These are phyloP conservation scores for Arxiozyma telluris DNA, from an alignment of 1,139 yeast genomes.

Conservation along the genomic window DNA sequence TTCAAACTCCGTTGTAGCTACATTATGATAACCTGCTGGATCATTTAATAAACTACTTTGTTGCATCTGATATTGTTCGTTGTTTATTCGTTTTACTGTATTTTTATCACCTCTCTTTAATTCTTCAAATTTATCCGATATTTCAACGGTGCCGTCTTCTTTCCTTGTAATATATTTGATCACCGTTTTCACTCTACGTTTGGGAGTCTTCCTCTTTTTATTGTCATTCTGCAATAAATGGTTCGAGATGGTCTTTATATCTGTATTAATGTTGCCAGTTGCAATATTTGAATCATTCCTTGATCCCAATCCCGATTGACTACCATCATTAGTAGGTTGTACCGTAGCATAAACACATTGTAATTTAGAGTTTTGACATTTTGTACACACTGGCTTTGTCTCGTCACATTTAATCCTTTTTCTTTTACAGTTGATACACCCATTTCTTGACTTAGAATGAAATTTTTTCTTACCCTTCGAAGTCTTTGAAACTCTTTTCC, in stretches of 20 bases:
- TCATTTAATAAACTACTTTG: background rate
- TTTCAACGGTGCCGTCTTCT: slow-evolving; percentile 1
- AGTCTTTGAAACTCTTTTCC: slow-evolving; percentile 34
- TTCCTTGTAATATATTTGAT: slow-evolving; percentile 1
- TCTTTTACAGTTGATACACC: slow-evolving; percentile 81
- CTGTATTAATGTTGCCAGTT: background rate
- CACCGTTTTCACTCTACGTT: background rate
- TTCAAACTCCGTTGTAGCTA: background rate
- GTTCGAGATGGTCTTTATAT: background rate
- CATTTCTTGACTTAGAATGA: slow-evolving; percentile 80
- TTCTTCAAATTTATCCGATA: background rate
- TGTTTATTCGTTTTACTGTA: background rate
- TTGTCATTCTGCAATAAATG: background rate
- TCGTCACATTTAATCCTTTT: slow-evolving; percentile 93
- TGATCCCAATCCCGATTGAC: background rate
- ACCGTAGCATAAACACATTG: slow-evolving; percentile 49
- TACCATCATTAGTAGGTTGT: background rate
- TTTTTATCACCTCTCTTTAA: background rate
- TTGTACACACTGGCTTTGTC: slow-evolving; percentile 64
- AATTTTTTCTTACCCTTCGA: slow-evolving; percentile 51
- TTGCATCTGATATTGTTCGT: background rate
- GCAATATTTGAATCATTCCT: background rate
- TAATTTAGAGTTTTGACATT: slow-evolving; percentile 69
- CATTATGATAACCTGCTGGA: background rate
- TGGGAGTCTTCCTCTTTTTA: background rate